A percentile compares a stretch with the other conserved stretches of the same genome.
phyloP scores from a whole-genome alignment of 1,284 basidiomycete genomes.

The Ustanciosporium gigantosporum region DNA sequence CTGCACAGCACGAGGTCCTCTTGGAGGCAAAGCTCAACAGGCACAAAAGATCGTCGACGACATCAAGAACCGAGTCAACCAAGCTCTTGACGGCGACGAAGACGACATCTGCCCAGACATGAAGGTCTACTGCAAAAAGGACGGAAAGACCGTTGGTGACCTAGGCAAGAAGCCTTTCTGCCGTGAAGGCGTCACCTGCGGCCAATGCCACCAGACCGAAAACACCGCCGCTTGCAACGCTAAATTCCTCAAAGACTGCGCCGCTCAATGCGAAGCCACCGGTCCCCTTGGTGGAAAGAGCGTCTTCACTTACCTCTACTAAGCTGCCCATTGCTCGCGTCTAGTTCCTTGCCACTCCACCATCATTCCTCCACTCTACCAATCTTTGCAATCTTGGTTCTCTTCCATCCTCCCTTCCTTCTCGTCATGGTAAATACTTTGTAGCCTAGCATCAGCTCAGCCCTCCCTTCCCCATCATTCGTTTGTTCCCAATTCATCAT shows the following conservation, averaged over 20 bases:
- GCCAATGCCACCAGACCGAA: conserved; percentile 36
- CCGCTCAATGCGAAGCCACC: conserved; percentile 38
- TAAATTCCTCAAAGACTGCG: conserved; percentile 28
- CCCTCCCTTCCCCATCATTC: no score
- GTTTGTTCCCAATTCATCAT: no score
- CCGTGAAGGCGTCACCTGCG: conserved; percentile 29
- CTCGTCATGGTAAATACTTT: no score
- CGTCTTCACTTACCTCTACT: conserved; percentile 26
- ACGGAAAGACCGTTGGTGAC: conserved; percentile 33
- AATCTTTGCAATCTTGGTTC: no score
- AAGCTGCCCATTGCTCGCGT: neutral
- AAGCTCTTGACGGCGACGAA: conserved; percentile 14
- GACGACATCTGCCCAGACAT: conserved; percentile 43
- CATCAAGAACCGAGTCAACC: neutral
- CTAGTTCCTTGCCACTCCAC: neutral
- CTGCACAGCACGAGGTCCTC: conserved; percentile 35
- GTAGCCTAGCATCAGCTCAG: no score
- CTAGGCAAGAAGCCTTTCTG: conserved; percentile 43
- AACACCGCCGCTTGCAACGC: conserved; percentile 41
- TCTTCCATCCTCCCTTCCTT: neutral
- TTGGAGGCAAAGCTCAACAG: conserved; percentile 20
- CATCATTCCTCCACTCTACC: neutral
- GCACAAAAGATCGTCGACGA: conserved; percentile 1
- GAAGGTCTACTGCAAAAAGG: conserved; percentile 33
- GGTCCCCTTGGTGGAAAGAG: conserved; percentile 39